These are phyloP conservation scores for Epichloe elymi DNA, from an alignment of 2,329 filamentous ascomycete species.

Conservation along the genomic window DNA sequence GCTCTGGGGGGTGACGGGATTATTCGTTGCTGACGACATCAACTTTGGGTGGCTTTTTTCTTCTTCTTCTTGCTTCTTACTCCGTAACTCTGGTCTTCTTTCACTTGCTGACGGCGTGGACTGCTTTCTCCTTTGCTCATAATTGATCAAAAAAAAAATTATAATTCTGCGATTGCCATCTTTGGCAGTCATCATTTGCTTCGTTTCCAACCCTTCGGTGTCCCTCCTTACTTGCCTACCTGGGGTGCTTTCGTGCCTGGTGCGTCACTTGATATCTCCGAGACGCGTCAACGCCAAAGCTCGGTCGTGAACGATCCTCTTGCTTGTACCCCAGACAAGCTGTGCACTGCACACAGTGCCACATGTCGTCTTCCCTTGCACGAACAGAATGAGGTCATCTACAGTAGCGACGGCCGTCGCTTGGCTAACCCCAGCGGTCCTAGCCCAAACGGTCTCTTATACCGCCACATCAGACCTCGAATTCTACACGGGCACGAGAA, in stretches of 20 bases:
- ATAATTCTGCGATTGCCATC: no score
- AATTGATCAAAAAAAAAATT: no score
- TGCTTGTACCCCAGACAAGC: background rate
- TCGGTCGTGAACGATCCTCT: background rate
- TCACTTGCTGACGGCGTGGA: background rate
- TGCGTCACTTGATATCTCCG: background rate
- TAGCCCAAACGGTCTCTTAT: constrained; percentile 16
- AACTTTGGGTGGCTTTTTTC: background rate
- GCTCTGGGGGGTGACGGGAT: background rate
- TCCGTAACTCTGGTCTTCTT: background rate
- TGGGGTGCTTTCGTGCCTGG: background rate
- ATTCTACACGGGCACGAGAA: constrained; percentile 25
- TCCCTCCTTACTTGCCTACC: background rate
- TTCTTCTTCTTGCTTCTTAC: background rate
- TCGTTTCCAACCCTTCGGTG: background rate
- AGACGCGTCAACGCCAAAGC: background rate
- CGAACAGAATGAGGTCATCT: constrained; percentile 13
- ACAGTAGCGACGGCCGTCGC: constrained; percentile 3
- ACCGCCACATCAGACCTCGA: constrained; percentile 21
- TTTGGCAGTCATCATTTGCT: no score
- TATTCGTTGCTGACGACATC: background rate
- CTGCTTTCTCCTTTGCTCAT: background rate
- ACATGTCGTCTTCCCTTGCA: background rate
- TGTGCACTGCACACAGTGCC: background rate
- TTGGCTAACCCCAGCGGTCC: constrained; percentile 12